Evolutionary conservation across 768 basidiomycete species (phyloP), one percentile per base, ranked within the genome.

Genomic region (Macrolepiota fuliginosa): DNA sequence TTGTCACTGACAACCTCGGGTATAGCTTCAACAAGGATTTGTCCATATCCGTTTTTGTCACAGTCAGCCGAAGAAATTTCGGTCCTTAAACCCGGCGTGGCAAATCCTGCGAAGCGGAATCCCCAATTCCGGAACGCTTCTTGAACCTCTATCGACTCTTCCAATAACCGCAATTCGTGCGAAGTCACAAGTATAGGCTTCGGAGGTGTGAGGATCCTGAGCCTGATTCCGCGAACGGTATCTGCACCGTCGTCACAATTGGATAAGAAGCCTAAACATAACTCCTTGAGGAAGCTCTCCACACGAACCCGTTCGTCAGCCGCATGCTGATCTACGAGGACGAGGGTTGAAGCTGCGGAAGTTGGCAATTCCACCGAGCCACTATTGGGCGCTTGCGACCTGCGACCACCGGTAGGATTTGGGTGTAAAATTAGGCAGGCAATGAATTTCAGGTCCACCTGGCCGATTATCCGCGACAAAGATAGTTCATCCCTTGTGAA

Each of bases 301-400:
- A 98, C 92, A 22, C 96, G 87, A 49, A 98, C 78, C 22, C 97
- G 87, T 74, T 99, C 97, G 70, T 97, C 94, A n/a, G 96, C 96
- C 12, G 97, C 97, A 71, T 99, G 97, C 72, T 99, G 97, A 76
- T 99, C 97, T 51, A 99, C 81, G 55, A 98, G 80, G 35, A 96
- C 78, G 32, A 98, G 81, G 29, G 71, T 65, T 51, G 65, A 65
- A 25, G 73, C 65, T 53, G 58, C 57, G 42, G 62, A 54, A 47
- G 56, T 35, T 55, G 53, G 35, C 47, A 19, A 32, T 58, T 47
- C 56, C 53, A 56, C 65, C 52, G 53, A 47, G 37, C 47, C 47
- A 37, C 54, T 58, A 12, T 55, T 40, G 42, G 37, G 53, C 35
- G 19, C 40, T 42, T 36, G 50, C 36, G 35, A 49, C 47, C 36